Evolutionary conservation across 2,329 filamentous ascomycete genomes (phyloP).

Genomic region (Tolypocladium nubicola): DNA sequence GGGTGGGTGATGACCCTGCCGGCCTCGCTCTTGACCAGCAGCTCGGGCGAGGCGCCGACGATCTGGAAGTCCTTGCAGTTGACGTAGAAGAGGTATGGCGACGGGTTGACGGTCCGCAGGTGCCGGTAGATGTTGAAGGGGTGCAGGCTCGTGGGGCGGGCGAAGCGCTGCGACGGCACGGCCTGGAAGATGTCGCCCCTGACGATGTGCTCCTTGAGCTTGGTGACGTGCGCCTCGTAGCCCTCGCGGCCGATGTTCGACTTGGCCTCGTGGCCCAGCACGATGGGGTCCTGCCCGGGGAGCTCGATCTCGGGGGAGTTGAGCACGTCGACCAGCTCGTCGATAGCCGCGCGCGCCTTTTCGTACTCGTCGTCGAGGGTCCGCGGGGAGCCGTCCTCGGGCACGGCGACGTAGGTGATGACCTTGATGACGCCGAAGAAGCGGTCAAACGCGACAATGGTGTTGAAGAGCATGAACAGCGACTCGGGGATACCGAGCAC

Average conservation of each 20-base stretch:
- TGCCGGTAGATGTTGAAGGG: slow-evolving; percentile 98
- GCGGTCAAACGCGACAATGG: slow-evolving; percentile 86
- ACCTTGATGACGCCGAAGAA: slow-evolving; percentile 91
- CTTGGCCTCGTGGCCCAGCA: slow-evolving; percentile 65
- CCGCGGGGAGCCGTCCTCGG: slow-evolving; percentile 30
- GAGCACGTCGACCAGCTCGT: slow-evolving; percentile 59
- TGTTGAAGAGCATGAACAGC: slow-evolving; percentile 94
- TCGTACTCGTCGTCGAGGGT: slow-evolving; percentile 54
- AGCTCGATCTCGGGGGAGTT: slow-evolving; percentile 66
- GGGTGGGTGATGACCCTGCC: slow-evolving; percentile 91
- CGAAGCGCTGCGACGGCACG: slow-evolving; percentile 88
- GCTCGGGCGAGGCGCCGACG: slow-evolving; percentile 86
- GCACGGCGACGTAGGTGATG: slow-evolving; percentile 78
- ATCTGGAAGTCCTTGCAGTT: slow-evolving; percentile 89
- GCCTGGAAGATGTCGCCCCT: slow-evolving; percentile 95
- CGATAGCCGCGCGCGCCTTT: slow-evolving; percentile 53
- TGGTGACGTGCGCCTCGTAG: slow-evolving; percentile 82
- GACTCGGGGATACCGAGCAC: slow-evolving; percentile 83
- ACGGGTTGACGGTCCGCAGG: slow-evolving; percentile 93
- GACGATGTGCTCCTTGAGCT: slow-evolving; percentile 82
- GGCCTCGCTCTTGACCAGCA: slow-evolving; percentile 82
- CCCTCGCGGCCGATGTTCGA: slow-evolving; percentile 86
- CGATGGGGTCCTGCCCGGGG: slow-evolving; percentile 64
- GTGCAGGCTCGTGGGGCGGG: slow-evolving; percentile 79
- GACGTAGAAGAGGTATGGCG: slow-evolving; percentile 94